Evolutionary conservation across 192 early-diverging fungal species (phyloP).

Genomic region (Phlyctochytrium bullatum): DNA sequence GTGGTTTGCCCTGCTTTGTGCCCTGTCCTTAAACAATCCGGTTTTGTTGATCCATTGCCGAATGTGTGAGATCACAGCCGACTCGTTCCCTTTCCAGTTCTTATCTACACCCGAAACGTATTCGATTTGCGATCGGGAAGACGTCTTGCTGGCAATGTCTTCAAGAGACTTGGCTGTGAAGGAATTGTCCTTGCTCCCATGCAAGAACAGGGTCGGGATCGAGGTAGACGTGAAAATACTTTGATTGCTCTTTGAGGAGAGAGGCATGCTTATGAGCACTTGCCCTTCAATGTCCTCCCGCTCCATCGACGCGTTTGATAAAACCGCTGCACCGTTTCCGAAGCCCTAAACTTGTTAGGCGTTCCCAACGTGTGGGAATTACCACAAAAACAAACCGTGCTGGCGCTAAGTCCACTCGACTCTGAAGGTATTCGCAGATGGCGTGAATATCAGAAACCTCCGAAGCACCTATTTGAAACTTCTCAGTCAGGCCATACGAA

Average conservation of each 20-base stretch:
- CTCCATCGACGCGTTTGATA: background rate
- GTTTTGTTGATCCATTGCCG: too few relatives aligned
- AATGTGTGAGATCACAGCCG: too few relatives aligned
- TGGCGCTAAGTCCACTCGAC: constrained; percentile 16
- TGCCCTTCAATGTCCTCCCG: constrained; percentile 18
- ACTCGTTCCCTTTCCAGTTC: background rate
- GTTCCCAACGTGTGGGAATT: too few relatives aligned
- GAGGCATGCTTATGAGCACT: too few relatives aligned
- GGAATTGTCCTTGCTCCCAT: background rate
- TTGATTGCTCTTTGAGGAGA: background rate
- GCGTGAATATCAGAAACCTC: constrained; percentile 13
- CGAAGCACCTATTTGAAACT: constrained; percentile 6
- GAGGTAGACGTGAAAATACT: too few relatives aligned
- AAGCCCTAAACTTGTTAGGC: too few relatives aligned
- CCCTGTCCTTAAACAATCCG: too few relatives aligned
- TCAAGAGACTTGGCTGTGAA: background rate
- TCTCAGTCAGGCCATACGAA: background rate
- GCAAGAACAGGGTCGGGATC: constrained; percentile 11
- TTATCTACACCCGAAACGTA: background rate
- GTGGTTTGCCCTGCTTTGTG: too few relatives aligned
- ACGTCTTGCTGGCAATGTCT: background rate
- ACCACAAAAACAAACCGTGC: constrained; percentile 7
- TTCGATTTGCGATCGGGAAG: background rate
- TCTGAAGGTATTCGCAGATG: constrained; percentile 15
- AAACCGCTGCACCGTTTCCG: background rate